Evolutionary conservation across 1,284 basidiomycete species (phyloP).

Genomic region (Naganishia albida): DNA sequence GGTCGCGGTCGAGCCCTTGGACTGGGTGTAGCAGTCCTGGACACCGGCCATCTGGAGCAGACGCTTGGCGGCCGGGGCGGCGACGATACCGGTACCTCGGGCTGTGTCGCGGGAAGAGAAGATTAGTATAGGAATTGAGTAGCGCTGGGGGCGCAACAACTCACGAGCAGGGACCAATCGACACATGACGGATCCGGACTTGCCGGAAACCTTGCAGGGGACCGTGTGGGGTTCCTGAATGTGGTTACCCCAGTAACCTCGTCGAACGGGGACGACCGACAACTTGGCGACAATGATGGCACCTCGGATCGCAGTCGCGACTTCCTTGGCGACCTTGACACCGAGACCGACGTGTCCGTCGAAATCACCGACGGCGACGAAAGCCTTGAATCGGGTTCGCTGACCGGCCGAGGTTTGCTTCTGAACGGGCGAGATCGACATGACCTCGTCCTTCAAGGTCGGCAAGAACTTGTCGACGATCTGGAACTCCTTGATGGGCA

Average conservation of each 20-base stretch:
- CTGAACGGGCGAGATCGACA: constrained; percentile 99
- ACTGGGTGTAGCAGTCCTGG: constrained; percentile 75
- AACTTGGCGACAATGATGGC: constrained; percentile 99
- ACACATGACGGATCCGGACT: constrained; percentile 99
- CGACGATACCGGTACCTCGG: constrained; percentile 98
- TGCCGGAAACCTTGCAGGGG: constrained; percentile 96
- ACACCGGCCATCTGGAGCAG: constrained; percentile 97
- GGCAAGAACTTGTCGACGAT: constrained; percentile 97
- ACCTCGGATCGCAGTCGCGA: constrained; percentile 97
- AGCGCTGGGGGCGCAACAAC: constrained; percentile 33
- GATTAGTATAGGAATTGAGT: no score
- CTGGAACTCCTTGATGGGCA: constrained; percentile 97
- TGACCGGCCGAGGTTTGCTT: constrained; percentile 99
- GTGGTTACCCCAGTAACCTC: constrained; percentile 99
- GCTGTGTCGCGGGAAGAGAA: constrained; percentile 47
- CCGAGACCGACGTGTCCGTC: constrained; percentile 99
- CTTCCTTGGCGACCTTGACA: constrained; percentile 99
- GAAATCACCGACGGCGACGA: constrained; percentile 98
- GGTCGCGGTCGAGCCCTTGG: constrained; percentile 96
- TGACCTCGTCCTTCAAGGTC: constrained; percentile 98
- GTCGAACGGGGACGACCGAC: constrained; percentile 93
- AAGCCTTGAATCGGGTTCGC: constrained; percentile 99
- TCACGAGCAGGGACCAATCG: constrained; percentile 90
- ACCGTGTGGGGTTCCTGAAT: constrained; percentile 99
- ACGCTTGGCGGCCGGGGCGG: constrained; percentile 95